A percentile compares a stretch with the other conserved stretches of the same genome.
Conservation (phyloP, 1,139 yeast genomes). For the Protomyces inundatus region DNA sequence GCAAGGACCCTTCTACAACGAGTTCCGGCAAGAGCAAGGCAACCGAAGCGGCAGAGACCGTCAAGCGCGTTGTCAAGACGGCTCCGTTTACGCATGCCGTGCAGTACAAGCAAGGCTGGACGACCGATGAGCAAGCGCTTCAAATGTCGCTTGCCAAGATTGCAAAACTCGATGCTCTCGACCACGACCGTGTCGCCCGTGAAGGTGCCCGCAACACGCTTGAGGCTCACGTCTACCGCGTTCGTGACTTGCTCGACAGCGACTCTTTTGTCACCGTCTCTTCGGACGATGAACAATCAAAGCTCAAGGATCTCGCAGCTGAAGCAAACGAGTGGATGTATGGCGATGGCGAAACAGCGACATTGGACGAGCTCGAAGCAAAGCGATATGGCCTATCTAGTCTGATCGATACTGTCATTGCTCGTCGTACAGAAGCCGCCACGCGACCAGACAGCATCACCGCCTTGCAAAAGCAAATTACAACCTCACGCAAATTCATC, state of each 20-base stretch:
- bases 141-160: constrained; percentile 35
- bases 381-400: constrained; percentile 38
- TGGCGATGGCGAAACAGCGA: constrained; percentile 58
- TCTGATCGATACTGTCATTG: constrained; percentile 33
- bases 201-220: constrained; percentile 39
- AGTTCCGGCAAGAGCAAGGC: background rate
- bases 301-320: constrained; percentile 23
- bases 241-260: constrained; percentile 34
- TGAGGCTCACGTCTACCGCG: constrained; percentile 39
- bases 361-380: constrained; percentile 43
- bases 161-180: constrained; percentile 35
- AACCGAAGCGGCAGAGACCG: constrained; percentile 15
- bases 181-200: constrained; percentile 36
- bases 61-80: constrained; percentile 28
- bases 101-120: constrained; percentile 34
- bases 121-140: constrained; percentile 38
- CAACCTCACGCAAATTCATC: constrained; percentile 32
- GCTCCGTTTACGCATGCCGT: constrained; percentile 32
- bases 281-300: constrained; percentile 30
- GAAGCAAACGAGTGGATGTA: constrained; percentile 67
- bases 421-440: constrained; percentile 29
- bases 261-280: constrained; percentile 28
- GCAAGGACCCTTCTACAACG: constrained; percentile 4
- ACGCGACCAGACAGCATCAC: constrained; percentile 19
- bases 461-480: constrained; percentile 24